Base-by-base conservation (phyloP, 192 early-diverging fungal genomes). In the Backusella tarrabulga region DNA sequence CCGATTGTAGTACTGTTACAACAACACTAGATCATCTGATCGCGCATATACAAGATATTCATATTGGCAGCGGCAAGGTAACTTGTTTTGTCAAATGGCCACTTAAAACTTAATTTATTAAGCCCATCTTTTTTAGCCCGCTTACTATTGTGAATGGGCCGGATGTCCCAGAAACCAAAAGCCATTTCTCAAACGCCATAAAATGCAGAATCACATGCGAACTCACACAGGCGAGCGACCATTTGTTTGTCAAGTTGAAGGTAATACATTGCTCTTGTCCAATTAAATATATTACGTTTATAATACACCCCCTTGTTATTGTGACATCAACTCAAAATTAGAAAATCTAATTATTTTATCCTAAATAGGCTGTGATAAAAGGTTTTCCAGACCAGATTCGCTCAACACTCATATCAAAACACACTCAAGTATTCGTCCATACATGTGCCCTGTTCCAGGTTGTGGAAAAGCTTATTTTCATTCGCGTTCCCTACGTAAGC, bases 161-260 rank as follows among this genome's bases (percentile, higher is more conserved):
- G 81, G 78, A 41, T 86, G 85, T 72, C 79, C 81, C 29, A 77
- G 83, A 32, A 82, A 86, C 72, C 79, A 86, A 68, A 86, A 86
- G 79, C 88, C 91, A 26, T 92, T 92, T 84, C 76, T 87, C 76
- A 89, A 91, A 77, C 85, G 90, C 34, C 90, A 91, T 66, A 91
- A 92, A 68, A 84, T 92, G 71, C 87, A 86, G 50, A 91, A 91
- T 68, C 92, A 93, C 68, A 86, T 91, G 77, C 84, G 92, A 4
- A 91, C 88, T 0, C 91, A 93, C 73, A 93, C 90, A 3, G 92
- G 92, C 32, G 92, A 93, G 77, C 85, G 88, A 67, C 92, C 92
- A 1, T 92, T 91, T 83, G 81, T 63, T 63, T 68, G 67, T 19
- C 35, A 35, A 68, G 35, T 68, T 68, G 67, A 68, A 35, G 67